Evolutionary conservation across 176 grass and related monocot genomes (phyloP).

Genomic region (Miscanthus lutarioriparius): DNA sequence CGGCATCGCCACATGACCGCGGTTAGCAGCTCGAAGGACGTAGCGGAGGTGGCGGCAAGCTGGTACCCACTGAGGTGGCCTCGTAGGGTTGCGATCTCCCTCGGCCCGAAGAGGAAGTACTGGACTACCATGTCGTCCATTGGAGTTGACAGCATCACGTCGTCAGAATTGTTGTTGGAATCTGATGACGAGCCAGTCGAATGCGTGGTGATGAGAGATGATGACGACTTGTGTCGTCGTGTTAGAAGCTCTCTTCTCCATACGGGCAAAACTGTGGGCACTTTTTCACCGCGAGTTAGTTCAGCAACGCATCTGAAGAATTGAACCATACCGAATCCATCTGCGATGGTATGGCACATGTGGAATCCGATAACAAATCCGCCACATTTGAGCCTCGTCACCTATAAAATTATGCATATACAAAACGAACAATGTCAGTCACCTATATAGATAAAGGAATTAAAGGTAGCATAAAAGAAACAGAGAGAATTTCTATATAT

Average conservation of each 20-base stretch:
- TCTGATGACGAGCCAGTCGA: too few relatives aligned
- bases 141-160: constrained; percentile 41
- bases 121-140: constrained; percentile 5
- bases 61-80: not conserved
- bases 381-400: constrained; percentile 48
- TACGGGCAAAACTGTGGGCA: constrained; percentile 33
- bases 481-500: not conserved
- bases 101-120: constrained; percentile 49
- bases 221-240: not conserved
- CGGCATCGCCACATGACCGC: constrained; percentile 48
- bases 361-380: constrained; percentile 51
- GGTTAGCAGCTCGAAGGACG: constrained; percentile 33
- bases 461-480: not conserved
- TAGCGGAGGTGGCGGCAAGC: not conserved
- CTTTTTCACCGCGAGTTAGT: constrained; percentile 32
- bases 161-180: not conserved
- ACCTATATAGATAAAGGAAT: too few relatives aligned
- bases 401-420: constrained; percentile 5
- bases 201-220: not conserved
- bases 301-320: constrained; percentile 42
- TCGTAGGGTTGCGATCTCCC: not conserved
- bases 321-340: constrained; percentile 52
- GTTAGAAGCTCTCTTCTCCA: constrained; percentile 50
- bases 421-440: too few relatives aligned
- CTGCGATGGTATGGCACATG: constrained; percentile 52